Base-by-base conservation (phyloP, 345 rosid genomes). In the Arabidopsis suecica region DNA sequence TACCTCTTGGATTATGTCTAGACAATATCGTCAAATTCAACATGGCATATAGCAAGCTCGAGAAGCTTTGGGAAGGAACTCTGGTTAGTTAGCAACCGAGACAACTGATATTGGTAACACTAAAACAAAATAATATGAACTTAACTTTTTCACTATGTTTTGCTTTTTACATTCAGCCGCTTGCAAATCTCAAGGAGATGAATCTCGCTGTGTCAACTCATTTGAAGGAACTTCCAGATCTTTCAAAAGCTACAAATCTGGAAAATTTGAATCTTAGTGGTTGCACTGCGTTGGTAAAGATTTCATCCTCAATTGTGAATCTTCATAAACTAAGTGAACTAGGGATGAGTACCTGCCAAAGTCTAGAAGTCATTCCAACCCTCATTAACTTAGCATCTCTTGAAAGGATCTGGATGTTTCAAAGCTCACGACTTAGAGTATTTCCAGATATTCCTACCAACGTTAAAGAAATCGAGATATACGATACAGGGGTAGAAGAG, bases 401-500 rank as follows among this genome's bases (percentile, higher is more conserved):
- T 23, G 1, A 2, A 14, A 0, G 0, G 0, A 7, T 62, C 14
- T 0, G 1, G 3, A 50, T 50, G 13, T 0, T 0, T 0, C 9
- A 3, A 44, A 44, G 68, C 41, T 5, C 9, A 9, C 38, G n/a
- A 32, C n/a, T 64, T 40, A 64, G 54, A 9, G 30, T 4, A n/a
- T n/a, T 64, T 45, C 68, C 28, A 28, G 1, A 8, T n/a, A 9
- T 44, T 3, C 34, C 68, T 7, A 62, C 68, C 56, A 23, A 2
- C 3, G 4, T 51, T n/a, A 1, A 0, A 0, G 0, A 0, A 9
- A 12, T 51, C 32, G 0, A 0, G 0, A 3, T 51, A 5, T 0
- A 0, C 1, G 3, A 0, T 2, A 51, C 33, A 51, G 1, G 2
- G 14, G 1, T 23, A 23, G 7, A 23, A 51, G 3, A 51, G 9